phyloP scores from a whole-genome alignment of 169 alveolate genomes.

The Blepharisma undulans region DNA sequence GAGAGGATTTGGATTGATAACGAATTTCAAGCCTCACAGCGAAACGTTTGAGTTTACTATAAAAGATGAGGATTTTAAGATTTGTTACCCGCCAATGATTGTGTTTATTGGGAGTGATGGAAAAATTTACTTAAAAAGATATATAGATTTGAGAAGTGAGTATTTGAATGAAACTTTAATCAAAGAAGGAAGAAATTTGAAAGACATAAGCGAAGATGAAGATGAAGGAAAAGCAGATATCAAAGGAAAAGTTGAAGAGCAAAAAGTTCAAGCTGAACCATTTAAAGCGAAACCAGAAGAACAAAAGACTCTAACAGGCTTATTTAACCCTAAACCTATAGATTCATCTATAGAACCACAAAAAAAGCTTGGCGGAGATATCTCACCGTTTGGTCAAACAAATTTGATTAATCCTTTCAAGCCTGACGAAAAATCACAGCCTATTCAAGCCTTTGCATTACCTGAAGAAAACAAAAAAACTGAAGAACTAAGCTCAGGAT shows the following conservation, averaged over 20 bases:
- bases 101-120: constrained; percentile 9
- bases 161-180: background rate
- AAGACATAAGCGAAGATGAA: background rate
- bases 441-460: background rate
- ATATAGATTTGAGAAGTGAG: background rate
- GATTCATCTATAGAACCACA: background rate
- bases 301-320: background rate
- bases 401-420: background rate
- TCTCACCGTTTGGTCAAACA: background rate
- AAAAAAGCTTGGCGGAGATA: background rate
- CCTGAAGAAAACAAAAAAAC: background rate
- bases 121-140: background rate
- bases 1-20: background rate
- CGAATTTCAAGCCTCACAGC: background rate
- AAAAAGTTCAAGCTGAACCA: background rate
- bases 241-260: background rate
- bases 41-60: background rate
- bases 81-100: background rate
- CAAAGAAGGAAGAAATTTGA: background rate
- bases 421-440: background rate
- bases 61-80: background rate
- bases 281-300: background rate
- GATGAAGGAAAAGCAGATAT: background rate
- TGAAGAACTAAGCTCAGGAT: background rate
- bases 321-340: background rate